phyloP scores from a whole-genome alignment of 306 rosid species.

The Hippophae gyantsensis region DNA sequence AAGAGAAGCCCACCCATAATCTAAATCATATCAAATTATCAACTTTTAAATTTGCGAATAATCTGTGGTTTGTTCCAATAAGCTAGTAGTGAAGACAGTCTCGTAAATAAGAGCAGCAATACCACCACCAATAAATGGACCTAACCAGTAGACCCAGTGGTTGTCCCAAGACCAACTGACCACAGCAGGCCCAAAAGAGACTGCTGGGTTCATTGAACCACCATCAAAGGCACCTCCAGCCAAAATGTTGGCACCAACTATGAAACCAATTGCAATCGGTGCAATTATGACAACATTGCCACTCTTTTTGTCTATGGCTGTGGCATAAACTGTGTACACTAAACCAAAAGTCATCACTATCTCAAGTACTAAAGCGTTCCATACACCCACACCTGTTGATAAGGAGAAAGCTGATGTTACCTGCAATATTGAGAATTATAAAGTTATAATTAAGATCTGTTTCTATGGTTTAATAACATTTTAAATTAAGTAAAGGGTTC shows the following conservation, averaged over 20 bases:
- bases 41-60: not conserved
- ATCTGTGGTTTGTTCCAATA: conserved; percentile 43
- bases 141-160: conserved; percentile 82
- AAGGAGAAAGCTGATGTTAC: conserved; percentile 53
- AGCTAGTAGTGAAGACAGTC: conserved; percentile 46
- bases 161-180: conserved; percentile 65
- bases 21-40: too few relatives aligned
- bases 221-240: conserved; percentile 84
- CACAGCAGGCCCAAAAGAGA: conserved; percentile 78
- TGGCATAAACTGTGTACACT: conserved; percentile 71
- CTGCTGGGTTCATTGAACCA: conserved; percentile 86
- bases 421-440: conserved; percentile 21
- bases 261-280: conserved; percentile 76
- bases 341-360: conserved; percentile 78
- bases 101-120: conserved; percentile 56
- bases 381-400: conserved; percentile 46
- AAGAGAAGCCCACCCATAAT: too few relatives aligned
- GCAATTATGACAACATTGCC: conserved; percentile 60
- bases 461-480: too few relatives aligned
- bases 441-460: too few relatives aligned
- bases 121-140: conserved; percentile 52
- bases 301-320: conserved; percentile 65
- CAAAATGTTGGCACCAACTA: conserved; percentile 73
- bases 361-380: conserved; percentile 65
- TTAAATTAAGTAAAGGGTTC: too few relatives aligned